A percentile compares a stretch with the other conserved stretches of the same genome.
Conservation (phyloP, 1,284 basidiomycete genomes). For the Moesziomyces globuligerus region DNA sequence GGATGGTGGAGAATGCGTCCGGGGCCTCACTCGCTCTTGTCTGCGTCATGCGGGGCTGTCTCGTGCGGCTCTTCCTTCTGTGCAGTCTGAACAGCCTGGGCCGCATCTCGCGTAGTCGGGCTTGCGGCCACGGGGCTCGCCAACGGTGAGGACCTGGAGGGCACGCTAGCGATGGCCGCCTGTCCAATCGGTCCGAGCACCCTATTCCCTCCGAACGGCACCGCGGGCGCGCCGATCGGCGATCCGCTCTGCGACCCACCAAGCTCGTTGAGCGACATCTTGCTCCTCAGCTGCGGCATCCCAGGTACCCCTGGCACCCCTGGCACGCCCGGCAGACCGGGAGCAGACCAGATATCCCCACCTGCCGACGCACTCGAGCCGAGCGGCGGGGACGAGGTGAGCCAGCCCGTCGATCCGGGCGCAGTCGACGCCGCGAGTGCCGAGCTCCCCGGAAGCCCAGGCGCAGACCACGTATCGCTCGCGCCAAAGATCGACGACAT, state of each 20-base stretch:
- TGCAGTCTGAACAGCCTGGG: background rate
- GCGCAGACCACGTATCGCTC: slow-evolving; percentile 31
- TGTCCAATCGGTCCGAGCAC: slow-evolving; percentile 29
- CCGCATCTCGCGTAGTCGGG: background rate
- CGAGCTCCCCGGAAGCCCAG: background rate
- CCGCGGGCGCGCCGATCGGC: background rate
- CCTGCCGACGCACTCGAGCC: slow-evolving; percentile 7
- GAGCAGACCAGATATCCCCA: slow-evolving; percentile 44
- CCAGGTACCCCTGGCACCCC: no score
- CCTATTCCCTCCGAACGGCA: slow-evolving; percentile 7
- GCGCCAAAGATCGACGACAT: slow-evolving; percentile 39
- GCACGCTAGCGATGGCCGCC: slow-evolving; percentile 1
- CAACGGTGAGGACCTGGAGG: slow-evolving; percentile 1
- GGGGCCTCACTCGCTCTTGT: no score
- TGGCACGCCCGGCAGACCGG: slow-evolving; percentile 17
- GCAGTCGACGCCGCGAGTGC: background rate
- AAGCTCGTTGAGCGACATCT: slow-evolving; percentile 23
- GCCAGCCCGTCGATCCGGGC: slow-evolving; percentile 14
- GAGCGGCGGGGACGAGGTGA: slow-evolving; percentile 38
- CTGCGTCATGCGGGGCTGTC: no score
- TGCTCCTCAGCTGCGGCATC: slow-evolving; percentile 23
- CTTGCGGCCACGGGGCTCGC: slow-evolving; percentile 4
- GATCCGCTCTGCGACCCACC: slow-evolving; percentile 1
- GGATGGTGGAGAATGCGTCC: no score
- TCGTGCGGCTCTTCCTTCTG: no score